Evolutionary conservation across 768 basidiomycete genomes (phyloP).

Genomic region (Kwoniella sp.): DNA sequence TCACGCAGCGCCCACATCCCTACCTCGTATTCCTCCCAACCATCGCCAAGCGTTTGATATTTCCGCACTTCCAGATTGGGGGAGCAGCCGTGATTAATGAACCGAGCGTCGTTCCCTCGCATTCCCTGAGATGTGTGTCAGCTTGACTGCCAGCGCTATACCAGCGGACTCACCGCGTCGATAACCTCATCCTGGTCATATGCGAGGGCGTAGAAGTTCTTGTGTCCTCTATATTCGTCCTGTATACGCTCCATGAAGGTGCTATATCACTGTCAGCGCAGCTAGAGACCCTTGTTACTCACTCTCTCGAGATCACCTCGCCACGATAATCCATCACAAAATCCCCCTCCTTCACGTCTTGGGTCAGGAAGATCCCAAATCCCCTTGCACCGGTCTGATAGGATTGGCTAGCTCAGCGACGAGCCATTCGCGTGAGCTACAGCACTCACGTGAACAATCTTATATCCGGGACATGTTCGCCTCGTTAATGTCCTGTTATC

Average conservation of each 20-base stretch:
- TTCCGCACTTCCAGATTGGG: slow-evolving; percentile 51
- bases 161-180: slow-evolving; percentile 43
- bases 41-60: slow-evolving; percentile 47
- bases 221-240: slow-evolving; percentile 36
- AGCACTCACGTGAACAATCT: slow-evolving; percentile 48
- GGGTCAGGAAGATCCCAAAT: slow-evolving; percentile 47
- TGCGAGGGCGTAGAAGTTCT: slow-evolving; percentile 51
- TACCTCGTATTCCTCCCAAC: slow-evolving; percentile 50
- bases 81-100: slow-evolving; percentile 51
- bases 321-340: slow-evolving; percentile 52
- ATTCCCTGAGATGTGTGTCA: slow-evolving; percentile 34
- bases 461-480: slow-evolving; percentile 29
- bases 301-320: slow-evolving; percentile 47
- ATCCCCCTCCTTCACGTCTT: slow-evolving; percentile 45
- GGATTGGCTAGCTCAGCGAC: too few species aligned
- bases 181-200: slow-evolving; percentile 52
- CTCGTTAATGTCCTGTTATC: slow-evolving; percentile 45
- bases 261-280: slow-evolving; percentile 12
- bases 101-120: slow-evolving; percentile 51
- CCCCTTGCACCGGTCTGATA: slow-evolving; percentile 50
- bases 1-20: slow-evolving; percentile 51
- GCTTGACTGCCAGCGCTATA: not conserved
- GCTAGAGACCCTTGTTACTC: too few species aligned
- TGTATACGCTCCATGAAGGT: slow-evolving; percentile 44
- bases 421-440: not conserved